These are phyloP conservation scores for Cardamine resedifolia DNA, from an alignment of 345 rosid genomes.

Conservation along the genomic window DNA sequence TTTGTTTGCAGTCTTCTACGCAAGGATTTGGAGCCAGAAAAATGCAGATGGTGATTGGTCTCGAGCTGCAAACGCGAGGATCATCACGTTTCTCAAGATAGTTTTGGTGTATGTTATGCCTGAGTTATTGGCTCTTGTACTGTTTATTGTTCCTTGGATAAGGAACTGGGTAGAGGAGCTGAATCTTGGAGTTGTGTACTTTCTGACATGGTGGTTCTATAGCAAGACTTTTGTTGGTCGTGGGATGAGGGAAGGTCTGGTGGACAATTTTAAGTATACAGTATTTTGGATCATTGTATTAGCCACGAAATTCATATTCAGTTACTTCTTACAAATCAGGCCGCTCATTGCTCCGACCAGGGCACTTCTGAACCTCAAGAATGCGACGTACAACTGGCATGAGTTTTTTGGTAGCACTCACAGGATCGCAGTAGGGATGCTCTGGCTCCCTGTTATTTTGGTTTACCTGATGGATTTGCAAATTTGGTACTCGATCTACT, in stretches of 20 bases:
- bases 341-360: constrained; percentile 73
- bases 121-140: constrained; percentile 66
- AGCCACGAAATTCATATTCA: constrained; percentile 65
- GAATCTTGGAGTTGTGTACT: constrained; percentile 58
- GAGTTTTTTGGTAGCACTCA: constrained; percentile 70
- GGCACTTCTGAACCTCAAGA: constrained; percentile 44
- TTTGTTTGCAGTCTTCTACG: constrained; percentile 71
- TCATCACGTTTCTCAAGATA: constrained; percentile 60
- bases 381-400: constrained; percentile 57
- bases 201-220: constrained; percentile 91
- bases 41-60: constrained; percentile 61
- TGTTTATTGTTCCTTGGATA: constrained; percentile 82
- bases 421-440: constrained; percentile 50
- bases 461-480: constrained; percentile 83
- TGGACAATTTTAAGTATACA: constrained; percentile 68
- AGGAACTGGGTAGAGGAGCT: constrained; percentile 71
- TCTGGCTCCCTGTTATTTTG: constrained; percentile 80
- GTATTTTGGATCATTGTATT: constrained; percentile 71
- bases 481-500: constrained; percentile 84
- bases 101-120: constrained; percentile 67
- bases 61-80: constrained; percentile 55
- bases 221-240: constrained; percentile 78
- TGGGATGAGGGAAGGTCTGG: constrained; percentile 84
- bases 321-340: constrained; percentile 77
- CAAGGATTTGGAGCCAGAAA: constrained; percentile 79